phyloP scores from a whole-genome alignment of 495 filamentous ascomycete genomes.

The Aspergillus cavernicola region DNA sequence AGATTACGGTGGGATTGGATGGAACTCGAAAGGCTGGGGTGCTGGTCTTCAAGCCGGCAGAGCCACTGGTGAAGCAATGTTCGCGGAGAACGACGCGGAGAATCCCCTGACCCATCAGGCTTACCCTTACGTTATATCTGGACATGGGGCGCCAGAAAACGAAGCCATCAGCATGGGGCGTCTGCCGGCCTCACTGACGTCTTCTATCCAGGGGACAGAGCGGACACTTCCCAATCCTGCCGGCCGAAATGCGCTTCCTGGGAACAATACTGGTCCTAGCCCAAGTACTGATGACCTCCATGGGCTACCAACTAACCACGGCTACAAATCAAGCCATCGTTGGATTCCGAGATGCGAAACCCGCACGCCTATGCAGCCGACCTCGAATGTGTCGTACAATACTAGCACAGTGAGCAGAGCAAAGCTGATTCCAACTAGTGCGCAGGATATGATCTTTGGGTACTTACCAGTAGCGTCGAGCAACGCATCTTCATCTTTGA shows the following conservation, averaged over 20 bases:
- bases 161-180: conserved; percentile 17
- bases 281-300: conserved; percentile 17
- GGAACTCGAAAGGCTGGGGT: conserved; percentile 28
- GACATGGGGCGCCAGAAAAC: conserved; percentile 19
- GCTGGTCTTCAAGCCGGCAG: conserved; percentile 19
- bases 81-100: conserved; percentile 26
- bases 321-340: conserved; percentile 2
- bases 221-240: conserved; percentile 40
- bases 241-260: conserved; percentile 19
- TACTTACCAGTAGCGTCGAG: conserved; percentile 26
- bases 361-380: conserved; percentile 7
- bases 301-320: conserved; percentile 13
- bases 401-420: conserved; percentile 15
- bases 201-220: conserved; percentile 25
- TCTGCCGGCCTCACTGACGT: conserved; percentile 19
- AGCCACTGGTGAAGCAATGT: conserved; percentile 20
- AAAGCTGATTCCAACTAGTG: conserved; percentile 17
- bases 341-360: conserved; percentile 16
- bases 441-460: conserved; percentile 31
- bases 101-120: conserved; percentile 21
- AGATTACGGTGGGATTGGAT: conserved; percentile 26
- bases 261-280: conserved; percentile 5
- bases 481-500: conserved; percentile 14
- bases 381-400: conserved; percentile 16
- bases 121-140: conserved; percentile 30